phyloP scores from a whole-genome alignment of 2,329 filamentous ascomycete species.

The Sclerotinia sclerotiorum region DNA sequence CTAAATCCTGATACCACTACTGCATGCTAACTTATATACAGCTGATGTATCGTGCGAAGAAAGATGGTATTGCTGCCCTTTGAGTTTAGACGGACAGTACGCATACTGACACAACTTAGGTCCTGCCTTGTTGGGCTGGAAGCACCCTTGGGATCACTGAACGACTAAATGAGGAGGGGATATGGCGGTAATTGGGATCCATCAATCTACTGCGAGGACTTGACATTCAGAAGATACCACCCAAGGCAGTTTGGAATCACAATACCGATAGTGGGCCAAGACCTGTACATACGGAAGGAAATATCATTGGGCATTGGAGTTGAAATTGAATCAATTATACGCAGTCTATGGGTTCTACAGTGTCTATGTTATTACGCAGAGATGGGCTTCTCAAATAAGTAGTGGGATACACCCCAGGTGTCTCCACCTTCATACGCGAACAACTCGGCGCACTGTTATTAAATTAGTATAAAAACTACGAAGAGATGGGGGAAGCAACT shows the following conservation, averaged over 20 bases:
- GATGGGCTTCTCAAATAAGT: constrained; percentile 60
- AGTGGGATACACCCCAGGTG: constrained; percentile 67
- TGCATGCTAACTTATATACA: constrained; percentile 44
- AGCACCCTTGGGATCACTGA: constrained; percentile 96
- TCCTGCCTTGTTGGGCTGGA: constrained; percentile 83
- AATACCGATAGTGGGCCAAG: constrained; percentile 10
- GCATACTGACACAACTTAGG: constrained; percentile 45
- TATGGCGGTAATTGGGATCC: not conserved
- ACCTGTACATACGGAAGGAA: constrained; percentile 26
- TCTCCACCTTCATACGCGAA: constrained; percentile 66
- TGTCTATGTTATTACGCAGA: constrained; percentile 18
- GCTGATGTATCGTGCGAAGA: constrained; percentile 95
- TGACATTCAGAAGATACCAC: not conserved
- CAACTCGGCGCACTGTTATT: constrained; percentile 51
- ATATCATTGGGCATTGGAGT: constrained; percentile 25
- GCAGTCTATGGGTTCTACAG: constrained; percentile 16
- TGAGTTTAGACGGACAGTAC: not conserved
- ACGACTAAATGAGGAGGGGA: constrained; percentile 28
- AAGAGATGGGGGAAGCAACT: not conserved
- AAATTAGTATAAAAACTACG: not conserved
- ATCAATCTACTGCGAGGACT: not conserved
- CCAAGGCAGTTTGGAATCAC: not conserved
- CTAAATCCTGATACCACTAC: not conserved
- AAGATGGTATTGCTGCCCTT: constrained; percentile 65
- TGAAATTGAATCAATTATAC: constrained; percentile 17